phyloP scores from a whole-genome alignment of 306 rosid species.

The Erythrophleum fordii region DNA sequence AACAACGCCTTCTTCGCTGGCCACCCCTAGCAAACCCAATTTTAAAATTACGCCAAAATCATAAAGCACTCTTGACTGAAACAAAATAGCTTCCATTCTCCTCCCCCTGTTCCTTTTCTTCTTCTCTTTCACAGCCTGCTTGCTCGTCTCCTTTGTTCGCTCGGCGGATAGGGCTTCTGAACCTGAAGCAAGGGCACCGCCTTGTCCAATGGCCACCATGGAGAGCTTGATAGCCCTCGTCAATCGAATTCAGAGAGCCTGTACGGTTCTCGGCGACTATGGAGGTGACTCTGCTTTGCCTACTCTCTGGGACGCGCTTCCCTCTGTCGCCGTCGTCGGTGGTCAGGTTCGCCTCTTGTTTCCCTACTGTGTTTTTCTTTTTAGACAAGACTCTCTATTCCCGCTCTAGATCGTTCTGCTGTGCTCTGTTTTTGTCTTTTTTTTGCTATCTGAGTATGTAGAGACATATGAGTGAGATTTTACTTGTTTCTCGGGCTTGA shows the following conservation, averaged over 20 bases:
- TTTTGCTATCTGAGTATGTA: background rate
- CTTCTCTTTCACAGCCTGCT: slow-evolving; percentile 6
- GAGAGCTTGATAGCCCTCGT: slow-evolving; percentile 82
- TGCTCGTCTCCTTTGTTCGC: background rate
- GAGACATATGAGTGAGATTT: background rate
- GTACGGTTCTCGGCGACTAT: slow-evolving; percentile 75
- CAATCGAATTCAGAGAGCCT: slow-evolving; percentile 72
- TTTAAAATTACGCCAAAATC: background rate
- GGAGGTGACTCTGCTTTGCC: slow-evolving; percentile 66
- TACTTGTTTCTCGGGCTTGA: background rate
- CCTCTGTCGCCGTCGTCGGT: slow-evolving; percentile 78
- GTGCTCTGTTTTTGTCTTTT: background rate
- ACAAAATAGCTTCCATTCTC: slow-evolving; percentile 39
- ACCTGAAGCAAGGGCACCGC: background rate
- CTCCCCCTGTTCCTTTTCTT: slow-evolving; percentile 27
- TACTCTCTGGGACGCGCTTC: slow-evolving; percentile 80
- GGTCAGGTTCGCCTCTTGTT: slow-evolving; percentile 61
- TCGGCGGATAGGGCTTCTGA: background rate
- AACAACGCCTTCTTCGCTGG: background rate
- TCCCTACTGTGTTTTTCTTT: background rate
- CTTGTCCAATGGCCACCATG: slow-evolving; percentile 56
- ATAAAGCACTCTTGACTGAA: background rate
- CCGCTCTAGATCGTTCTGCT: background rate
- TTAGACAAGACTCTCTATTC: background rate
- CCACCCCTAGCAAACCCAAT: background rate